Conservation (phyloP, 345 rosid species). For the Abelmoschus esculentus region DNA sequence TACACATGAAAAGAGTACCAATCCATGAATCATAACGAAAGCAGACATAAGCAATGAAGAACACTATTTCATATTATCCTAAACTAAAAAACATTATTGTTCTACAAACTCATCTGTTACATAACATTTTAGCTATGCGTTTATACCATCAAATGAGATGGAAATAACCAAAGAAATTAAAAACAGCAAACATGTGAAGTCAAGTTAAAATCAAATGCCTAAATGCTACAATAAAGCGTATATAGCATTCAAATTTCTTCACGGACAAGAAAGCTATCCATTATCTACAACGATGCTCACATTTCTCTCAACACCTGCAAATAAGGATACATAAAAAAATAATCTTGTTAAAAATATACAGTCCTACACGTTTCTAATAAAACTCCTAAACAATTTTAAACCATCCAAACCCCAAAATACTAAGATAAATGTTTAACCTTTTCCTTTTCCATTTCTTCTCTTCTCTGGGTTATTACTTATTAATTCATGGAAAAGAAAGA, state of each 20-base stretch:
- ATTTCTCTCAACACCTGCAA: no score
- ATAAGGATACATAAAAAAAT: no score
- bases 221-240: neutral
- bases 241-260: neutral
- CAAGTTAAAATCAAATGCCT: neutral
- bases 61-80: neutral
- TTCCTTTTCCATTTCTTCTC: neutral
- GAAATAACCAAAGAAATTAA: neutral
- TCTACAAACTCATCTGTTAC: neutral
- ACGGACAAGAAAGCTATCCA: neutral
- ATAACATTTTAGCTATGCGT: neutral
- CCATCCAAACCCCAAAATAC: neutral
- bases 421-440: neutral
- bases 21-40: neutral
- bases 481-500: neutral
- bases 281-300: neutral
- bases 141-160: no score
- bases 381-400: neutral
- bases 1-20: neutral
- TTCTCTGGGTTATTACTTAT: neutral
- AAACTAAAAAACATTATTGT: neutral
- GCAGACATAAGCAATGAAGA: neutral
- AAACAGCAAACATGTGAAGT: neutral
- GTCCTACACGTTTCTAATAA: no score
- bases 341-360: no score